Conservation (phyloP, 495 filamentous ascomycete genomes). For the Talaromyces thailandensis region DNA sequence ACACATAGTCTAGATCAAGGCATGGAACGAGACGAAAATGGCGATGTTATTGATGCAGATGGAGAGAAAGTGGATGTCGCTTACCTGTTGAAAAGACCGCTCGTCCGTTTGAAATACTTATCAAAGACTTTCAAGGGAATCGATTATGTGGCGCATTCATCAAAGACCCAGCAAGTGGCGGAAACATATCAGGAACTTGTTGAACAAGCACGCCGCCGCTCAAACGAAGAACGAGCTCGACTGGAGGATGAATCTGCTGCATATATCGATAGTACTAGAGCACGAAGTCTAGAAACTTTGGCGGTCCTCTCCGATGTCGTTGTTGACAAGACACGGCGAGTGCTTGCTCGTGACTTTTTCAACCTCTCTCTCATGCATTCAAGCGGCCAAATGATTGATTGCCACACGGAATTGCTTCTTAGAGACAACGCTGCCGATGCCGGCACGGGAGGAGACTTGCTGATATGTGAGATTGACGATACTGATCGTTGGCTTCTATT, state of each 20-base stretch:
- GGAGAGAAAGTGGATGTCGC: constrained; percentile 93
- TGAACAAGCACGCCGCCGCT: constrained; percentile 63
- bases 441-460: constrained; percentile 60
- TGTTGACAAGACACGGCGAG: constrained; percentile 64
- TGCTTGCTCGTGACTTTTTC: constrained; percentile 84
- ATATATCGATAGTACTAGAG: constrained; percentile 68
- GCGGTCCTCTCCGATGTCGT: constrained; percentile 56
- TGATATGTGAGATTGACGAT: constrained; percentile 80
- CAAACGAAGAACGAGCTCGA: constrained; percentile 76
- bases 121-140: constrained; percentile 72
- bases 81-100: constrained; percentile 78
- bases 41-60: constrained; percentile 65
- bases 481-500: constrained; percentile 80
- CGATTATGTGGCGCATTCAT: constrained; percentile 45
- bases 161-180: constrained; percentile 47
- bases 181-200: constrained; percentile 62
- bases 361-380: constrained; percentile 79
- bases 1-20: constrained; percentile 56
- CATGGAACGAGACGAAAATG: constrained; percentile 66
- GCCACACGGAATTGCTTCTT: constrained; percentile 79
- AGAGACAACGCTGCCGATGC: constrained; percentile 62
- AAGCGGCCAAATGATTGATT: constrained; percentile 78
- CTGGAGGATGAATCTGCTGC: constrained; percentile 86
- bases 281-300: constrained; percentile 69
- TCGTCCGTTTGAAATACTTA: constrained; percentile 83